Evolutionary conservation across 164 flowering plant species (phyloP).

Genomic region (Vitis rotundifolia): DNA sequence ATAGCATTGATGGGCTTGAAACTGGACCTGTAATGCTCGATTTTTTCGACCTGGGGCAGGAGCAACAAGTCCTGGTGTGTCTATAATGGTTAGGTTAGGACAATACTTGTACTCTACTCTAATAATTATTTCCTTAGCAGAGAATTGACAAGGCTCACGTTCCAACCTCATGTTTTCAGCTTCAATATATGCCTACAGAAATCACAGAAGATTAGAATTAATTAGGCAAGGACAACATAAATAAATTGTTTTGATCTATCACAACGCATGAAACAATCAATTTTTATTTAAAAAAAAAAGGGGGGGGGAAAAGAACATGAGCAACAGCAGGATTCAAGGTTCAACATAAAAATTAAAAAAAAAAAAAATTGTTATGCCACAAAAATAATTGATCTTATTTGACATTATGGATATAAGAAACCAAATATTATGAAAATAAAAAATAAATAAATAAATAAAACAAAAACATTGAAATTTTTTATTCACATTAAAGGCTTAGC

Average conservation of each 20-base stretch:
- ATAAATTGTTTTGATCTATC: not conserved
- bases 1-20: not conserved
- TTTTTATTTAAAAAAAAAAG: not conserved
- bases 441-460: no score
- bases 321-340: not conserved
- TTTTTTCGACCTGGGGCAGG: constrained; percentile 94
- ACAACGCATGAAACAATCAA: no score
- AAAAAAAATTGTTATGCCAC: no score
- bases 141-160: constrained; percentile 75
- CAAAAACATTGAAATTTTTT: no score
- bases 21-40: constrained; percentile 67
- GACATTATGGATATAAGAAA: no score
- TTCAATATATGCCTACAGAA: constrained; percentile 80
- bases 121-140: constrained; percentile 81
- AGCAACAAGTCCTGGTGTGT: constrained; percentile 96
- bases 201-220: not conserved
- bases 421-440: no score
- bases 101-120: constrained; percentile 81
- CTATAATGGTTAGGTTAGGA: constrained; percentile 93
- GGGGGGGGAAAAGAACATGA: not conserved
- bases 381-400: no score
- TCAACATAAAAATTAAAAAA: no score
- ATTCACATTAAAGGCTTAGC: no score
- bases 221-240: not conserved
- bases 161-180: constrained; percentile 96